Evolutionary conservation across 305 asterid species (phyloP).

Genomic region (Fraxinus velutina): DNA sequence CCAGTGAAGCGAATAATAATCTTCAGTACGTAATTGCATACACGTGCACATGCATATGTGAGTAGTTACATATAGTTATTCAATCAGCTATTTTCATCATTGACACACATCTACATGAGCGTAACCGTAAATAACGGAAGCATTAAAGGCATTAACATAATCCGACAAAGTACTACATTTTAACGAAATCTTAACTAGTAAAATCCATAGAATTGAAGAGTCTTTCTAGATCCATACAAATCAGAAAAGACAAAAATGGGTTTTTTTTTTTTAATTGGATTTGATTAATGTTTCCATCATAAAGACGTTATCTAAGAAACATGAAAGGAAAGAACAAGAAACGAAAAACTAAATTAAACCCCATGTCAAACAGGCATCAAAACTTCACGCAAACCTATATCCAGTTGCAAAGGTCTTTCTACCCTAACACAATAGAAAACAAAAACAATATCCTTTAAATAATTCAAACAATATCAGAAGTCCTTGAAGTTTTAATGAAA

Average conservation of each 20-base stretch:
- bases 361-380: not conserved
- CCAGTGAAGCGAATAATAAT: not conserved
- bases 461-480: not conserved
- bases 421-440: conserved; percentile 5
- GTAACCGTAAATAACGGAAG: not conserved
- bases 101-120: not conserved
- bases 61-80: not conserved
- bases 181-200: not conserved
- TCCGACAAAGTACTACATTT: not conserved
- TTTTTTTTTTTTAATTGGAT: not conserved
- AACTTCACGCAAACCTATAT: not conserved
- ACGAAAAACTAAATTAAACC: conserved; percentile 14
- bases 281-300: not conserved
- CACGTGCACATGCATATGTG: not conserved
- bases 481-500: not conserved
- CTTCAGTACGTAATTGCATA: not conserved
- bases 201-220: not conserved
- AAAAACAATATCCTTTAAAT: not conserved
- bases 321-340: conserved; percentile 1
- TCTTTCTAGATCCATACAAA: too few relatives aligned
- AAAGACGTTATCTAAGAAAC: not conserved
- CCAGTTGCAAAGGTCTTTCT: not conserved
- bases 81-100: not conserved
- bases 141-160: not conserved
- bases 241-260: too few relatives aligned